Base-by-base conservation (phyloP, 1,139 yeast species). In the Blastobotrys petasosporus region DNA sequence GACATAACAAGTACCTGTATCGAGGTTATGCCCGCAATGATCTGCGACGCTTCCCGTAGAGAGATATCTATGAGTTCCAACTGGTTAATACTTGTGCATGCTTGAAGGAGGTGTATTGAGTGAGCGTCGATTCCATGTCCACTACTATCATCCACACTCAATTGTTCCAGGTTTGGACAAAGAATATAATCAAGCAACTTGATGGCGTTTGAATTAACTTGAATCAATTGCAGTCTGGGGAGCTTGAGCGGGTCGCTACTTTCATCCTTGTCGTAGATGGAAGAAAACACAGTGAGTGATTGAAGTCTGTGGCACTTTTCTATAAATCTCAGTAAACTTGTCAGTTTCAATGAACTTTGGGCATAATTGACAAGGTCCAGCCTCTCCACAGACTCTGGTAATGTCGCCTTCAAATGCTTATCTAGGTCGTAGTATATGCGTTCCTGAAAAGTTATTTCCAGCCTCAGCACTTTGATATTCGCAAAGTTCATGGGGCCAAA, bases 361-460 rank as follows among this genome's bases (percentile, higher is more conserved):
- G 43, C 46, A 33, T 34, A 44, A 25, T 44, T 44, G 11, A 44
- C 42, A 10, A 44, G 13, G 15, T 44, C 46, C 16, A 44, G 32
- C 16, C 46, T 29, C 28, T 44, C 46, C 11, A 44, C 43, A 10
- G 46, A 34, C 2, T 32, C 31, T 9, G 46, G 46, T 10, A 44
- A 20, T 3, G 10, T 17, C 10, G 31, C 35, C 12, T 39, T 44
- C 15, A 44, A 44, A 23, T 44, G 42, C 32, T 34, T 12, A 2
- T 23, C 39, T 1, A 44, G 36, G 28, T 44, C 46, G 37, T 39
- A 39, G 1, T 32, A 29, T 16, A 39, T 35, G n/a, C 46, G 39
- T 12, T 39, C 46, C 28, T 44, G 46, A 17, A 44, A 39, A 11
- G 46, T 44, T 3, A 44, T 39, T 15, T 44, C 46, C 20, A 44